Base-by-base conservation (phyloP, 169 alveolate species). In the Cyclospora cayetanensis region DNA sequence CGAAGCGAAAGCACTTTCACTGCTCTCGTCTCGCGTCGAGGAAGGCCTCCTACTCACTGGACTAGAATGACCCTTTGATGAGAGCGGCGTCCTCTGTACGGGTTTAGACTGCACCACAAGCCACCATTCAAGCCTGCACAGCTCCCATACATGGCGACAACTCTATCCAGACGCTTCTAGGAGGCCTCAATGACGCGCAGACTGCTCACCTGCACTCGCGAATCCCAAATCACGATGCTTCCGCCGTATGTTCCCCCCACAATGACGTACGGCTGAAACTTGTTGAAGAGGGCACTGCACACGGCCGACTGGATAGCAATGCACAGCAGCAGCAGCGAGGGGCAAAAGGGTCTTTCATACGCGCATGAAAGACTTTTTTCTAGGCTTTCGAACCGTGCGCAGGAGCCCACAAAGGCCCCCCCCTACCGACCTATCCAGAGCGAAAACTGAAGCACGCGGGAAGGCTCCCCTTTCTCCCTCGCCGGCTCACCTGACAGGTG, bases 221-320 rank as follows among this genome's bases (percentile, higher is more conserved):
- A 93, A 91, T 97, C 99, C 99, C 99, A 97, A 31, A 96, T 80
- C 35, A 97, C 90, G 0, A 97, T 96, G 90, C 95, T 93, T 1
- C 99, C 99, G 70, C 97, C 94, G 94, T 96, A 97, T 0, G 98
- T 96, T 22, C 98, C 99, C 20, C 99, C 99, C 3, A 97, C 72
- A 4, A 97, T 95, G 39, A 97, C 86, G 72, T 95, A 94, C 15
- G 98, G 98, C 86, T 97, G 93, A 92, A 95, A 96, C 25, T 97
- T 97, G 94, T 96, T 96, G 93, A 96, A 98, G 42, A 96, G 92
- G 7, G 98, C 97, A 18, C 95, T 74, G 65, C 98, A 97, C 25
- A 97, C 96, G 93, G 97, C 97, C 53, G 98, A 94, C 94, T 79
- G 76, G 12, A 27, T 1, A 39, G 42, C 2, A 43, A 88, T 29